Percentiles rank a stretch among this genome's conserved stretches.
phyloP scores from a whole-genome alignment of 768 basidiomycete genomes.

The Agrocybe pediades region DNA sequence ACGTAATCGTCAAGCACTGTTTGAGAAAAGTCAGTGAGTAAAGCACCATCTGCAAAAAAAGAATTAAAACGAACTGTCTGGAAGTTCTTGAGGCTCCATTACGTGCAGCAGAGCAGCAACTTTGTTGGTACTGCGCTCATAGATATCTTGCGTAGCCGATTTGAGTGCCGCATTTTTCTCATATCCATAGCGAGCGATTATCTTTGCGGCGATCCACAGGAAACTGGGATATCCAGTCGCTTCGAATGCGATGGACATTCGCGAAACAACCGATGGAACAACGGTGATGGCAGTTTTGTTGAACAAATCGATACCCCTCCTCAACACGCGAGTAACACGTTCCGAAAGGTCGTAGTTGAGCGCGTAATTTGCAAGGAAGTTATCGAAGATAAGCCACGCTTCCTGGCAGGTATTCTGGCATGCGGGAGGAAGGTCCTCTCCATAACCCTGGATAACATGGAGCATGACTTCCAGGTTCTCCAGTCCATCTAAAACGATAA shows the following conservation, averaged over 20 bases:
- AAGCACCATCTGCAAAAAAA: background rate
- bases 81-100: slow-evolving; percentile 72
- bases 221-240: slow-evolving; percentile 82
- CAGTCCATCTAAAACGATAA: slow-evolving; percentile 60
- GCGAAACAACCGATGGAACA: slow-evolving; percentile 66
- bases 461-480: slow-evolving; percentile 96
- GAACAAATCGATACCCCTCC: slow-evolving; percentile 85
- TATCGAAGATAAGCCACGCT: slow-evolving; percentile 83
- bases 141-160: slow-evolving; percentile 59
- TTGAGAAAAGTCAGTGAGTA: background rate
- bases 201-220: slow-evolving; percentile 92
- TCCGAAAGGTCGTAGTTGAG: slow-evolving; percentile 78
- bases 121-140: slow-evolving; percentile 77
- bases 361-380: slow-evolving; percentile 78
- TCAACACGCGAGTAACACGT: slow-evolving; percentile 79
- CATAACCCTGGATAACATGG: slow-evolving; percentile 76
- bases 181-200: slow-evolving; percentile 75
- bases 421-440: slow-evolving; percentile 76
- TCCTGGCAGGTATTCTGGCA: slow-evolving; percentile 81
- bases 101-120: slow-evolving; percentile 66
- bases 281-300: slow-evolving; percentile 64
- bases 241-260: slow-evolving; percentile 82
- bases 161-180: slow-evolving; percentile 60
- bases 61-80: slow-evolving; percentile 70
- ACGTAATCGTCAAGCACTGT: slow-evolving; percentile 94